Evolutionary conservation across 108 stramenopile genomes (phyloP), one percentile per base, ranked within the genome.

Genomic region (Chaetoceros tenuissimus): DNA sequence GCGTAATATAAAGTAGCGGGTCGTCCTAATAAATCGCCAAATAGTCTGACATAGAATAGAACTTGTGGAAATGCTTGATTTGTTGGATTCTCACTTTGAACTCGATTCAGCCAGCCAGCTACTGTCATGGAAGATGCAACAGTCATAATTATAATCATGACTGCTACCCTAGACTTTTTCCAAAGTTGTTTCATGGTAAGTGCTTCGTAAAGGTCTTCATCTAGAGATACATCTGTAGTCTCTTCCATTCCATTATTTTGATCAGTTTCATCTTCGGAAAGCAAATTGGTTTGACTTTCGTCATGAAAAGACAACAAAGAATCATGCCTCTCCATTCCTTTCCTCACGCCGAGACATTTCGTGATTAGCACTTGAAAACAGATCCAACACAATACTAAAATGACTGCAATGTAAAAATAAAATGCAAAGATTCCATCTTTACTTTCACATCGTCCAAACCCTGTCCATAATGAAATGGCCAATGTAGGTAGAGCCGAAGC

Each of bases 21-120:
- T 2, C 75, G 66, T 13, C 67, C 66, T 0, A 68, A 0, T 1
- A 77, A 59, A 44, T 77, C 76, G 18, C 19, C 28, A 2, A 57
- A 48, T 44, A 77, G 56, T 13, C 76, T 46, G 0, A 48, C 56
- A 31, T 77, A 77, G 46, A 77, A 77, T 23, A 77, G 55, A 7
- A 69, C 26, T 23, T 64, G 63, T 26, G 76, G 67, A 22, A 77
- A 46, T 2, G 29, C 17, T 1, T 20, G 16, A 28, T 51, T 46
- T 10, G 17, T 44, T 31, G 67, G 54, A 53, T 71, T 49, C 13
- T 65, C 47, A 16, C 62, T 73, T 30, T 61, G 46, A 18, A 77
- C 71, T 27, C 59, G 40, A 8, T 63, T 77, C 51, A 77, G 69
- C 67, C 71, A 77, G 0, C 71, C 72, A 10, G 59, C 76, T 22